A percentile compares a stretch with the other conserved stretches of the same genome.
These are phyloP conservation scores for Microdochium nivale DNA, from an alignment of 2,329 filamentous ascomycete species.

Conservation along the genomic window DNA sequence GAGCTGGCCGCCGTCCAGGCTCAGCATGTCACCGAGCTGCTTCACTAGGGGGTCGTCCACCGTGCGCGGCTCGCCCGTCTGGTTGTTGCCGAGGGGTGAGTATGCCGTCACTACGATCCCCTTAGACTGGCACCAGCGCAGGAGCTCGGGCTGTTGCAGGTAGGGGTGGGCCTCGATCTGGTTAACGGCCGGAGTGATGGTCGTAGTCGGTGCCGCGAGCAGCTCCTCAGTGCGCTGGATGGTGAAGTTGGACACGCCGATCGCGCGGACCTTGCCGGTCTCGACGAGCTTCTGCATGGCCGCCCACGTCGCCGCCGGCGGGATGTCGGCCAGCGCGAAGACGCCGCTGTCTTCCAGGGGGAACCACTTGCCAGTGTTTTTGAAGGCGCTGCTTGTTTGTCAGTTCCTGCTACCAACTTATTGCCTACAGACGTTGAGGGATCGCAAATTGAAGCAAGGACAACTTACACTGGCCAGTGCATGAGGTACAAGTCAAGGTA, in stretches of 20 bases:
- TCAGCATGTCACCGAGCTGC: constrained; percentile 33
- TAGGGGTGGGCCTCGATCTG: constrained; percentile 65
- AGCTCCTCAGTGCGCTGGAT: constrained; percentile 30
- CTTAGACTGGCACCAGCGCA: constrained; percentile 47
- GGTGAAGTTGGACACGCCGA: constrained; percentile 45
- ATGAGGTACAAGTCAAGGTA: constrained; percentile 45
- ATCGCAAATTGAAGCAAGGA: background rate
- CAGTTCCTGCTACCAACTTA: constrained; percentile 29
- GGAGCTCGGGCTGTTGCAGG: constrained; percentile 50
- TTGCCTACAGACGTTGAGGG: background rate
- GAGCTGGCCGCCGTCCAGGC: constrained; percentile 29
- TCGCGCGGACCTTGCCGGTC: constrained; percentile 30
- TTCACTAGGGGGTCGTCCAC: constrained; percentile 39
- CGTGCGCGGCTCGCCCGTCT: constrained; percentile 30
- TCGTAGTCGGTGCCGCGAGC: constrained; percentile 33
- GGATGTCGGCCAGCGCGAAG: constrained; percentile 49
- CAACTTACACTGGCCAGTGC: constrained; percentile 33
- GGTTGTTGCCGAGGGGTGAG: constrained; percentile 54
- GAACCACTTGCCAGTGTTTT: constrained; percentile 38
- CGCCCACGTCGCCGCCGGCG: constrained; percentile 30
- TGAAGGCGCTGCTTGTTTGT: constrained; percentile 32
- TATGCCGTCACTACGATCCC: constrained; percentile 55
- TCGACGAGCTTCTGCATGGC: constrained; percentile 29
- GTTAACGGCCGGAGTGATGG: constrained; percentile 51
- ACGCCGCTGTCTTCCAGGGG: constrained; percentile 48